Percentiles rank a stretch among this genome's conserved stretches.
Conservation (phyloP, 306 rosid species). For the Malus sylvestris region DNA sequence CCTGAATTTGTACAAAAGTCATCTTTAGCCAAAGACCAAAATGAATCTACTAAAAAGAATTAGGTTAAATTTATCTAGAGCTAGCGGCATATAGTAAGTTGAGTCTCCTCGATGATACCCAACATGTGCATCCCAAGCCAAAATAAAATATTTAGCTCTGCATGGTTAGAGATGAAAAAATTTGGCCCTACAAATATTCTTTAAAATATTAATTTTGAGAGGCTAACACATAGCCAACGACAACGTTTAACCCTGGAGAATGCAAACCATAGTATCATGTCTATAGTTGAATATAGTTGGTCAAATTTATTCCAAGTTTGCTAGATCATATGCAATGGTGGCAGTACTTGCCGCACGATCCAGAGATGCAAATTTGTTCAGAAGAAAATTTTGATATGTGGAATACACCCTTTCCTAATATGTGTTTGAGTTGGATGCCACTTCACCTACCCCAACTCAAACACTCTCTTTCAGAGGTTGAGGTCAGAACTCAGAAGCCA, state of each 20-base stretch:
- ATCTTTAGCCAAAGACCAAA: too few species aligned
- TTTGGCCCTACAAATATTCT: too few species aligned
- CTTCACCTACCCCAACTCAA: constrained; percentile 32
- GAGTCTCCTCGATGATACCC: too few species aligned
- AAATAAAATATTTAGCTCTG: too few species aligned
- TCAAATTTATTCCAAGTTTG: background rate
- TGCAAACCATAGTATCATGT: background rate
- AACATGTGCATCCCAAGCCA: too few species aligned
- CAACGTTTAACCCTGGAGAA: background rate
- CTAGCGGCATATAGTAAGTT: too few species aligned
- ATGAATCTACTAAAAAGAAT: too few species aligned
- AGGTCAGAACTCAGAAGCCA: background rate
- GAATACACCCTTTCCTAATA: background rate
- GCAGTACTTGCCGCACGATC: background rate
- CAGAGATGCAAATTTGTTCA: background rate
- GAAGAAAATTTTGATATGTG: background rate
- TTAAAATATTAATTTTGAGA: too few species aligned
- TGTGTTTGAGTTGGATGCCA: constrained; percentile 33
- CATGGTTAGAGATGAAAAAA: too few species aligned
- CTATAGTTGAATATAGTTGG: background rate
- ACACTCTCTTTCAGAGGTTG: constrained; percentile 14
- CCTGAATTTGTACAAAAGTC: too few species aligned
- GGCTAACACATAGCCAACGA: too few species aligned
- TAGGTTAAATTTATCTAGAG: too few species aligned
- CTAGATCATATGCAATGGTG: background rate